Percentiles rank a stretch among this genome's conserved stretches.
Conservation (phyloP, 345 rosid species). For the Pugionium cornutum region DNA sequence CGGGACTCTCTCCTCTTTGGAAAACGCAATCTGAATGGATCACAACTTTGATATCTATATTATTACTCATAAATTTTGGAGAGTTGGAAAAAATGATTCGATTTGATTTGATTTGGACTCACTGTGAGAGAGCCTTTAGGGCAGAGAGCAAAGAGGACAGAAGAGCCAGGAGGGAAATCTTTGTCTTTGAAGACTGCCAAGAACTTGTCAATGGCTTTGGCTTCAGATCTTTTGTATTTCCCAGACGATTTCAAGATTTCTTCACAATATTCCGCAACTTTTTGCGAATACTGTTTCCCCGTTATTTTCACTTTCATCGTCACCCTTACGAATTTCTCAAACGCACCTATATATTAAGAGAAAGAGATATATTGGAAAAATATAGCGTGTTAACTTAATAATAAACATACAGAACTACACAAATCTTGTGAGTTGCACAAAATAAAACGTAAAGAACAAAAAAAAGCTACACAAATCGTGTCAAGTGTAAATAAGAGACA, state of each 20-base stretch:
- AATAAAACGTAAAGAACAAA: too few species aligned
- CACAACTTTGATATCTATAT: too few species aligned
- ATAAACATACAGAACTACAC: background rate
- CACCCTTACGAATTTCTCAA: slow-evolving; percentile 55
- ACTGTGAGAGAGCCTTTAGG: slow-evolving; percentile 58
- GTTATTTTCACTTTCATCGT: slow-evolving; percentile 58
- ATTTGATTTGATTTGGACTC: background rate
- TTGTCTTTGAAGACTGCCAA: slow-evolving; percentile 52
- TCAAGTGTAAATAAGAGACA: background rate
- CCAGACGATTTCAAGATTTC: slow-evolving; percentile 64
- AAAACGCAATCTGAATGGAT: slow-evolving; percentile 50
- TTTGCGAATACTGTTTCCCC: slow-evolving; percentile 60
- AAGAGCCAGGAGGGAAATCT: slow-evolving; percentile 62
- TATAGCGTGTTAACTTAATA: background rate
- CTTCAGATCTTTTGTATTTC: slow-evolving; percentile 61
- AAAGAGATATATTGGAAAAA: too few species aligned
- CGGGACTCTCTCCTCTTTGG: slow-evolving; percentile 53
- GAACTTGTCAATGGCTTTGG: slow-evolving; percentile 58
- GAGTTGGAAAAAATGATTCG: background rate
- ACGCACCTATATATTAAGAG: slow-evolving; percentile 12
- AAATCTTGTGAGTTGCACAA: too few species aligned
- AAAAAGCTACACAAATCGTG: slow-evolving; percentile 3
- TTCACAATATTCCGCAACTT: slow-evolving; percentile 61
- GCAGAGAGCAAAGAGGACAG: slow-evolving; percentile 54
- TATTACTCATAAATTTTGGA: background rate